These are phyloP conservation scores for Clonostachys rosea DNA, from an alignment of 2,329 filamentous ascomycete species.

Conservation along the genomic window DNA sequence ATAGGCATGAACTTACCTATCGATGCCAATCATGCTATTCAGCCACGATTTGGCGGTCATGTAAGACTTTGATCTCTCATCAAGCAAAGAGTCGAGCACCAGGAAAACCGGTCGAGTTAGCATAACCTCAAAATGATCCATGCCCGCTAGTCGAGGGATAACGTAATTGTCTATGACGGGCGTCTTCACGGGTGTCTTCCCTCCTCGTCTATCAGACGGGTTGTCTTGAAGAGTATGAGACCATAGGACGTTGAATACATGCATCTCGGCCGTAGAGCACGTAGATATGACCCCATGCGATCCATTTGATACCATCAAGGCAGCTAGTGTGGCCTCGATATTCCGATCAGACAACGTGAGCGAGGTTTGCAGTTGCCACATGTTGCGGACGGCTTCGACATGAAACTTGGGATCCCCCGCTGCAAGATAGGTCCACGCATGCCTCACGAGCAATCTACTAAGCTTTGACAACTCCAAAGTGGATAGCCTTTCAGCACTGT, in stretches of 20 bases:
- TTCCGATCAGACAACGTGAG: slow-evolving; percentile 64
- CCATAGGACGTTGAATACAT: slow-evolving; percentile 75
- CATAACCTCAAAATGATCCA: slow-evolving; percentile 65
- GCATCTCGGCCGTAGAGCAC: slow-evolving; percentile 53
- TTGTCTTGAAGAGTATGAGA: slow-evolving; percentile 68
- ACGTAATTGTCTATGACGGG: slow-evolving; percentile 25
- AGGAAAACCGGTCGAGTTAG: slow-evolving; percentile 78
- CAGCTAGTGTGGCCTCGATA: slow-evolving; percentile 74
- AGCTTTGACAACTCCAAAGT: slow-evolving; percentile 53
- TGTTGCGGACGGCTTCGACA: slow-evolving; percentile 80
- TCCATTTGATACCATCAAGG: slow-evolving; percentile 52
- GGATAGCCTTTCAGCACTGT: slow-evolving; percentile 46
- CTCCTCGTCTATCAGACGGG: slow-evolving; percentile 43
- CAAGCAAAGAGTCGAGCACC: slow-evolving; percentile 71
- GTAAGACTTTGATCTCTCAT: slow-evolving; percentile 69
- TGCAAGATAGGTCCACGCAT: slow-evolving; percentile 77
- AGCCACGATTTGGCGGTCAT: slow-evolving; percentile 81
- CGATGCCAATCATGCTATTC: slow-evolving; percentile 58
- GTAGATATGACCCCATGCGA: neutral
- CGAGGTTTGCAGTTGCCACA: slow-evolving; percentile 80
- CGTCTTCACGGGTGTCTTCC: slow-evolving; percentile 38
- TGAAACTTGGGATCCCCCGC: slow-evolving; percentile 87
- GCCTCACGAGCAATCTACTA: slow-evolving; percentile 62
- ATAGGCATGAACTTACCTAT: slow-evolving; percentile 42
- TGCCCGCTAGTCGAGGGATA: slow-evolving; percentile 42